Evolutionary conservation across 371 early-diverging fungal species (phyloP).

Genomic region (Mycotypha africana): DNA sequence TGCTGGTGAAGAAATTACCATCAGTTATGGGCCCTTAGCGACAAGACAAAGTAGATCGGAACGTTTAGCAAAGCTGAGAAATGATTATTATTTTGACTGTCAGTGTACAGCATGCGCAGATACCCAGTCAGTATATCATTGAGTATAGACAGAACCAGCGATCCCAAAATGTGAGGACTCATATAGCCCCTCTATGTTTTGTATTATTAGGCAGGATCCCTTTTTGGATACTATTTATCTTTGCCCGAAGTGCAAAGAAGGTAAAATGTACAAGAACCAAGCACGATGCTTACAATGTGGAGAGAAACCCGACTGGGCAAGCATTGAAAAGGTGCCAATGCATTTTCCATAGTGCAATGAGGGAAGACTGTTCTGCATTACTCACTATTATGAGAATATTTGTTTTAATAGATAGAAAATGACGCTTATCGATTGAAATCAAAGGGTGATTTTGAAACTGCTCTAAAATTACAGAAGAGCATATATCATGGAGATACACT

Average conservation of each 20-base stretch:
- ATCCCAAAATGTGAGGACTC: too few species aligned
- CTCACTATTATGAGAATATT: too few species aligned
- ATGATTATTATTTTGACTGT: slow-evolving; percentile 28
- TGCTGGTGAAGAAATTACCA: slow-evolving; percentile 8
- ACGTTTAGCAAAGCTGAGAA: slow-evolving; percentile 9
- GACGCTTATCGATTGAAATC: neutral
- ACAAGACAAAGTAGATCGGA: slow-evolving; percentile 1
- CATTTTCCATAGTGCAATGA: neutral
- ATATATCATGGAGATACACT: slow-evolving; percentile 14
- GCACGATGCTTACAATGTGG: slow-evolving; percentile 9
- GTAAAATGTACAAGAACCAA: slow-evolving; percentile 8
- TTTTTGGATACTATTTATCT: too few species aligned
- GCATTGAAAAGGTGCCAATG: too few species aligned
- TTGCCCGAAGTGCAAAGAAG: slow-evolving; percentile 14
- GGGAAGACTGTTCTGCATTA: too few species aligned
- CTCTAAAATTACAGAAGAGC: slow-evolving; percentile 5
- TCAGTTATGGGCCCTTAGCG: slow-evolving; percentile 33
- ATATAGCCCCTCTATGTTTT: too few species aligned
- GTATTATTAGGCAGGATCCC: too few species aligned
- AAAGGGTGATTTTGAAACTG: slow-evolving; percentile 1
- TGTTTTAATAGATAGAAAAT: slow-evolving; percentile 7
- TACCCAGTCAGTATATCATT: too few species aligned
- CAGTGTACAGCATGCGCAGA: slow-evolving; percentile 9
- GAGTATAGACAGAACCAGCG: too few species aligned
- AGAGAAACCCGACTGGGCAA: slow-evolving; percentile 5